Base-by-base conservation (phyloP, 2,329 filamentous ascomycete genomes). In the Pseudogymnoascus destructans region DNA sequence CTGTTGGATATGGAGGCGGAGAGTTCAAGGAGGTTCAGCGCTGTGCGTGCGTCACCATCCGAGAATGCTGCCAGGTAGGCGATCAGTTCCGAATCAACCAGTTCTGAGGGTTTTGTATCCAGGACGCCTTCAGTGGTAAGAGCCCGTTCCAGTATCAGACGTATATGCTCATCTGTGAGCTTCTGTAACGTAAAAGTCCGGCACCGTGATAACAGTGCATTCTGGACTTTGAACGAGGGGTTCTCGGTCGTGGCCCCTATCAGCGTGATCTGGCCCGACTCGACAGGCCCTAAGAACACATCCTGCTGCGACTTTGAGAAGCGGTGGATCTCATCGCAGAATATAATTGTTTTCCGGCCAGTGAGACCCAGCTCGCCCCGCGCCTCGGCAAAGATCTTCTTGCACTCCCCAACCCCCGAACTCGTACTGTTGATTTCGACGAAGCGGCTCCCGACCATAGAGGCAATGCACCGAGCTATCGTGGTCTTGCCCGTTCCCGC, bases 211-310 rank as follows among this genome's bases (percentile, higher is more conserved):
- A 97, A 77, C 58, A 98, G 76, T 1, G 93, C 92, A 63, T 82
- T 85, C 65, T 93, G 87, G 40, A 98, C 83, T 67, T 95, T 92
- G 76, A 97, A 97, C 3, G 86, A 92, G 0, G 93, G 93, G 64
- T 98, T 98, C 71, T 98, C 93, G 0, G 93, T 98, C 3, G 93
- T 98, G 5, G 93, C 93, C 9, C 91, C 93, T 61, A 97, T 93
- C 27, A 98, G 76, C 0, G 89, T 96, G 63, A 98, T 85, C 25
- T 87, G 87, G 5, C 93, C 93, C 1, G 84, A 84, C 72, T 98
- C 93, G 19, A 97, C 92, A 0, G 92, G 92, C 13, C 86, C 89
- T 1, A 98, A 76, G 65, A 97, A 97, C 0, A 96, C 87, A 71
- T 97, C 93, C 69, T 98, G 93, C 70, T 97, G 93, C 0, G 84